Percentiles rank a stretch among this genome's conserved stretches.
These are phyloP conservation scores for Ganoderma multipileum DNA, from an alignment of 1,284 basidiomycete genomes.

Conservation along the genomic window DNA sequence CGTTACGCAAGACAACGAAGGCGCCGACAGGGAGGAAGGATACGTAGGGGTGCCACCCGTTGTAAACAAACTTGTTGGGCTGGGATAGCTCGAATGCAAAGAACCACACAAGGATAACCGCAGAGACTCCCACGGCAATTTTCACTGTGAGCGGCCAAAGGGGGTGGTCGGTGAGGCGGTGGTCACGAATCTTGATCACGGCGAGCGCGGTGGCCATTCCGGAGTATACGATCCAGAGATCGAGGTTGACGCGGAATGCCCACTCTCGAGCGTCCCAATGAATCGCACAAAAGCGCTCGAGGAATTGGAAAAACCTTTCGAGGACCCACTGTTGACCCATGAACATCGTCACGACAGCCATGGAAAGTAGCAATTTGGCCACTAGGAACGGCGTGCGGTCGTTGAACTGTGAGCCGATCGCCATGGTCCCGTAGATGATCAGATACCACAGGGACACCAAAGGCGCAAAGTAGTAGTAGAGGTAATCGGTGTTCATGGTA, in stretches of 20 bases:
- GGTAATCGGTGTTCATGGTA: slow-evolving; percentile 90
- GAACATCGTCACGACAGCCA: slow-evolving; percentile 66
- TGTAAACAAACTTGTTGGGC: slow-evolving; percentile 85
- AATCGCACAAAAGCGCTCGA: slow-evolving; percentile 74
- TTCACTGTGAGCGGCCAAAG: slow-evolving; percentile 67
- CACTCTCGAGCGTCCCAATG: slow-evolving; percentile 87
- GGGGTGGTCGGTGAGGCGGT: slow-evolving; percentile 72
- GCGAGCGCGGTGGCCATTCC: slow-evolving; percentile 84
- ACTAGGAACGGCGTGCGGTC: slow-evolving; percentile 72
- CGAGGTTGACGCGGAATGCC: slow-evolving; percentile 86
- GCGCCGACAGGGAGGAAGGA: slow-evolving; percentile 83
- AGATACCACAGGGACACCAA: slow-evolving; percentile 87
- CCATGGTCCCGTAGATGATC: slow-evolving; percentile 84
- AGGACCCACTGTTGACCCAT: slow-evolving; percentile 73
- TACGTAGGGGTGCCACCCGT: slow-evolving; percentile 83
- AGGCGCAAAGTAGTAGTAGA: slow-evolving; percentile 88
- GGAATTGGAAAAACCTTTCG: slow-evolving; percentile 65
- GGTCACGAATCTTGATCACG: slow-evolving; percentile 79
- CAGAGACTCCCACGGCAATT: slow-evolving; percentile 54
- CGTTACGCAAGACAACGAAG: slow-evolving; percentile 80
- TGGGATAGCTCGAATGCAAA: slow-evolving; percentile 82
- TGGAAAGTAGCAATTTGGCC: slow-evolving; percentile 73
- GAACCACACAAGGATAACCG: slow-evolving; percentile 73
- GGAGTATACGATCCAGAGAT: slow-evolving; percentile 87
- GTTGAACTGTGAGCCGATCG: slow-evolving; percentile 76